Evolutionary conservation across 495 filamentous ascomycete species (phyloP).

Genomic region (Cercophora scortea): DNA sequence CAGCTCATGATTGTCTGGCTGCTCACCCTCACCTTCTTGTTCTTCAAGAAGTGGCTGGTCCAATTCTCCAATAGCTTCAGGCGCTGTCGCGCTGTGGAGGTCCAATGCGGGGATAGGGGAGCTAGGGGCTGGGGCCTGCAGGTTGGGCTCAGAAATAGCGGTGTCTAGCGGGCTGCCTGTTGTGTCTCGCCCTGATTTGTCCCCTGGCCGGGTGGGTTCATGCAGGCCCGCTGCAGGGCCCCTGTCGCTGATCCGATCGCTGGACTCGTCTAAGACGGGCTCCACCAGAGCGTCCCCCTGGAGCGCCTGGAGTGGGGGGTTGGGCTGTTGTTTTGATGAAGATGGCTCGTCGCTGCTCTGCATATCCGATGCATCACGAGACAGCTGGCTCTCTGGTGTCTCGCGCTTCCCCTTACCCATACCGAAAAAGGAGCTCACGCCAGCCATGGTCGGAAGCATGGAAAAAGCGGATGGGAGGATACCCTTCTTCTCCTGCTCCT

Average conservation of each 20-base stretch:
- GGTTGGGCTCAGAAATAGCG: slow-evolving; percentile 22
- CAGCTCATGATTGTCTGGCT: slow-evolving; percentile 5
- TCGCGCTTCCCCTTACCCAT: slow-evolving; percentile 1
- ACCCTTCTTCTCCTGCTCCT: slow-evolving; percentile 12
- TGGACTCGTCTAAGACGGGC: slow-evolving; percentile 12
- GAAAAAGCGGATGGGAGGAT: slow-evolving; percentile 8
- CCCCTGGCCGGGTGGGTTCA: slow-evolving; percentile 8
- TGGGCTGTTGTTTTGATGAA: slow-evolving; percentile 2
- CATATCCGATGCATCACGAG: slow-evolving; percentile 7
- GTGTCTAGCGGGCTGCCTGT: slow-evolving; percentile 16
- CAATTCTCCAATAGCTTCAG: slow-evolving; percentile 2
- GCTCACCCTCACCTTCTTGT: slow-evolving; percentile 5
- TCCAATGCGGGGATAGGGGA: slow-evolving; percentile 7
- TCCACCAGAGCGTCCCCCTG: neutral
- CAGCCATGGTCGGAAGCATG: slow-evolving; percentile 11
- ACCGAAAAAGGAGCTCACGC: slow-evolving; percentile 16
- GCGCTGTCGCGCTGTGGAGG: slow-evolving; percentile 2
- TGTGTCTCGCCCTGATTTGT: slow-evolving; percentile 26
- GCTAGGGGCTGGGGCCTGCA: slow-evolving; percentile 7
- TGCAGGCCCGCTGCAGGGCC: slow-evolving; percentile 15
- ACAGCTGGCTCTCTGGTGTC: neutral
- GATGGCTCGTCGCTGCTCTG: neutral
- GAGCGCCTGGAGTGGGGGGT: slow-evolving; percentile 7
- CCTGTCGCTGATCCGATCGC: slow-evolving; percentile 11
- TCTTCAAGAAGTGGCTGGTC: slow-evolving; percentile 6